Base-by-base conservation (phyloP, 352 stramenopile genomes). In the Globisporangium acanthophoron region DNA sequence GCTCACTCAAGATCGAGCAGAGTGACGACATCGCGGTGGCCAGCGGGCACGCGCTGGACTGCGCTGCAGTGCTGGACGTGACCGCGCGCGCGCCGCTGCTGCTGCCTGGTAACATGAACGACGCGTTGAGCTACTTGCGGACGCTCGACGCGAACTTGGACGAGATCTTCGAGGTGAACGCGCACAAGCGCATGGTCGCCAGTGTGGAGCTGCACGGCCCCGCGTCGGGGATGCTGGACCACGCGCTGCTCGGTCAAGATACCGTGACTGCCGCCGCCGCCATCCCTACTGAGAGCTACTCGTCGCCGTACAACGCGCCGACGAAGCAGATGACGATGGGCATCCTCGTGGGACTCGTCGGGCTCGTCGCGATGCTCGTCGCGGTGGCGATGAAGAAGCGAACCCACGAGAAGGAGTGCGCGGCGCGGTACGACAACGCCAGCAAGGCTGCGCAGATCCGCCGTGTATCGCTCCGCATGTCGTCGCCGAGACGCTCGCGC, bases 401-500 rank as follows among this genome's bases (percentile, higher is more conserved):
- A 49, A 67, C 68, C n/a, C 80, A 90, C 44, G 79, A 90, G 24
- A 61, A 78, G 50, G 69, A 66, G 40, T 76, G 74, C 64, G 64
- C 73, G 12, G 68, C 78, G 24, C 74, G 71, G 20, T 74, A 90
- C 54, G 65, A 75, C 5, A 84, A 80, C 9, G 81, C 81, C 2
- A 88, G 71, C 40, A 70, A 70, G 8, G 79, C 78, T 3, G 79
- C 81, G 44, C 81, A 92, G 66, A 84, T 92, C 54, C 79, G 66
- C 43, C 81, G 81, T 59, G 79, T 92, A 16, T 90, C 81, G 33
- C 79, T 88, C 62, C 71, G 73, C 43, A 90, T 92, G 81, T 76
- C 69, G 29, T 56, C 57, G 13, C 33, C 49, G 41, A 41, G 44
- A 45, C 47, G 31, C 29, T 35, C 35, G 29, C 49, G 21, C n/a